Percentiles rank a stretch among this genome's conserved stretches.
phyloP scores from a whole-genome alignment of 2,329 filamentous ascomycete genomes.

The Raffaelea ambrosiae region DNA sequence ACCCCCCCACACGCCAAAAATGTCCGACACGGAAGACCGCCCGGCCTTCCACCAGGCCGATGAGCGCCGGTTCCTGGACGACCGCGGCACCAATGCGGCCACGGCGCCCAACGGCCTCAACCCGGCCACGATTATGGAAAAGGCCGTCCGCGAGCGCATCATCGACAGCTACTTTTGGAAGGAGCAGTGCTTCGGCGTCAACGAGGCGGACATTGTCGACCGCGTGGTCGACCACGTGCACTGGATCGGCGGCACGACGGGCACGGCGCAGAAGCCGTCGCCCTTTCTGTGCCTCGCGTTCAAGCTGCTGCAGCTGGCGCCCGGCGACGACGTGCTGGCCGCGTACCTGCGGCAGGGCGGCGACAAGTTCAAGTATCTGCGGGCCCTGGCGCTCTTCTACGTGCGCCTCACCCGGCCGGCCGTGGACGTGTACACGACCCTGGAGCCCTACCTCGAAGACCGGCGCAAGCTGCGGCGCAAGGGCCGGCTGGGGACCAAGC shows the following conservation, averaged over 20 bases:
- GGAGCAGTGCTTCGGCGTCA: slow-evolving; percentile 95
- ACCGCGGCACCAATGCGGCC: slow-evolving; percentile 69
- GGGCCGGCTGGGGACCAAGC: slow-evolving; percentile 61
- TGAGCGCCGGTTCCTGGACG: slow-evolving; percentile 75
- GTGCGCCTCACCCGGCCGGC: slow-evolving; percentile 79
- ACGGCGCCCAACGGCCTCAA: slow-evolving; percentile 83
- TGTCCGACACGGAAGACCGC: not conserved
- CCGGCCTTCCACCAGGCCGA: slow-evolving; percentile 60
- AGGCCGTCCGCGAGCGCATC: slow-evolving; percentile 90
- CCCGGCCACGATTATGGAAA: slow-evolving; percentile 92
- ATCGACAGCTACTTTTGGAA: slow-evolving; percentile 97
- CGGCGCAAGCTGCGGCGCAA: slow-evolving; percentile 73
- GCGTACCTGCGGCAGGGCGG: slow-evolving; percentile 74
- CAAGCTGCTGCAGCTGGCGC: slow-evolving; percentile 84
- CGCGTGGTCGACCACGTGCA: slow-evolving; percentile 75
- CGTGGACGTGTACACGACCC: slow-evolving; percentile 66
- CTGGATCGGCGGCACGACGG: slow-evolving; percentile 83
- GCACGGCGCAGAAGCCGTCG: slow-evolving; percentile 74
- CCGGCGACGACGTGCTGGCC: slow-evolving; percentile 65
- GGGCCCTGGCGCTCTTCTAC: slow-evolving; percentile 86
- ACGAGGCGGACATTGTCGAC: slow-evolving; percentile 74
- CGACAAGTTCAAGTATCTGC: slow-evolving; percentile 75
- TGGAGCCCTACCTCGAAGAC: slow-evolving; percentile 81
- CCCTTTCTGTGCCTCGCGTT: slow-evolving; percentile 92
- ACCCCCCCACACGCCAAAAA: not conserved